These are phyloP conservation scores for Pseudonitzschia pungens DNA, from an alignment of 108 stramenopile genomes.

Conservation along the genomic window DNA sequence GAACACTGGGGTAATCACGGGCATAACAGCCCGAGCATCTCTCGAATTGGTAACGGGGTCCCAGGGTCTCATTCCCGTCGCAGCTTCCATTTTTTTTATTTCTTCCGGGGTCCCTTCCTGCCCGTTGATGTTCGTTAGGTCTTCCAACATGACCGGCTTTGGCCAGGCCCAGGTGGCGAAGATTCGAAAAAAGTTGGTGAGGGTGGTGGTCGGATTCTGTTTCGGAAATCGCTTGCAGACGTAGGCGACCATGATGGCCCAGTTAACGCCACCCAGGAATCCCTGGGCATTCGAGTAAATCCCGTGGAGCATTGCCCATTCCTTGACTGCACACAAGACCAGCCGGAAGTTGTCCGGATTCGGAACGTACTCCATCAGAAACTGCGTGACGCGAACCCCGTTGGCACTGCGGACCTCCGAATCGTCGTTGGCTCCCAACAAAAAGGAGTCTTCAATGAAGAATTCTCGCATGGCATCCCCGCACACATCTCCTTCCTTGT, in stretches of 20 bases:
- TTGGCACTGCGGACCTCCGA: conserved; percentile 86
- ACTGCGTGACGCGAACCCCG: conserved; percentile 92
- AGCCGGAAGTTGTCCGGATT: conserved; percentile 59
- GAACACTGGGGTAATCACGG: conserved; percentile 97
- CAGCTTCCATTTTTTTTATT: conserved; percentile 24
- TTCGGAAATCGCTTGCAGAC: conserved; percentile 74
- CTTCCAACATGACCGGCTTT: conserved; percentile 48
- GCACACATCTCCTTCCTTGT: not conserved
- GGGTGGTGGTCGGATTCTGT: conserved; percentile 57
- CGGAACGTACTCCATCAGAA: conserved; percentile 64
- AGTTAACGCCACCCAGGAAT: conserved; percentile 96
- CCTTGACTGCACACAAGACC: conserved; percentile 80
- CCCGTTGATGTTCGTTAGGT: not conserved
- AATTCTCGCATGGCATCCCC: conserved; percentile 24
- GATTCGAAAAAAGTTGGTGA: conserved; percentile 74
- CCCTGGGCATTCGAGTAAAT: conserved; percentile 94
- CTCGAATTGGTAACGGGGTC: conserved; percentile 71
- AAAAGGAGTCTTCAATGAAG: conserved; percentile 41
- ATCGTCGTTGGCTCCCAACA: conserved; percentile 71
- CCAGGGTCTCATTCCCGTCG: conserved; percentile 56
- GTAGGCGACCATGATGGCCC: conserved; percentile 89
- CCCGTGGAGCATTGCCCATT: conserved; percentile 90
- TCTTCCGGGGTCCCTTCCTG: not conserved
- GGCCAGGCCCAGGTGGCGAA: conserved; percentile 88
- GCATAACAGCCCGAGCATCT: conserved; percentile 83